Base-by-base conservation (phyloP, 2,329 filamentous ascomycete genomes). In the Alternaria ethzedia region DNA sequence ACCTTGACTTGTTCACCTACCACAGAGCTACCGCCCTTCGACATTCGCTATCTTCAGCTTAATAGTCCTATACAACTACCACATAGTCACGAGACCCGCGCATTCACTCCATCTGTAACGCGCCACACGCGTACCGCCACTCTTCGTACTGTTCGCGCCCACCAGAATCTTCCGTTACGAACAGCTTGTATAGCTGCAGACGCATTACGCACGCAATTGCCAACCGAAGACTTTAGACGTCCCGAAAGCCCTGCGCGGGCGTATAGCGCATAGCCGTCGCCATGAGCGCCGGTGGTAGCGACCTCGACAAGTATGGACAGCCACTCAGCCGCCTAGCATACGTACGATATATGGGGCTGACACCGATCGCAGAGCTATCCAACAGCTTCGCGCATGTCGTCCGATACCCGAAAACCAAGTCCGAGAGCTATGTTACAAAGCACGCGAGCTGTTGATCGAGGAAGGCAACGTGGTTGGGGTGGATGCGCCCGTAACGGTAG, bases 401-500 rank as follows among this genome's bases (percentile, higher is more conserved):
- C 94, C 95, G 59, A 99, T 99, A 72, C 95, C 96, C 66, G 96
- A 99, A 84, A 86, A 90, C 44, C 93, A 98, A 83, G 96, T 99
- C 65, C 91, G 95, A 78, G 95, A 99, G 83, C 87, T 99, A 73
- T 98, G 96, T 83, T 95, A 97, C 86, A 97, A 97, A 79, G 96
- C 96, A 56, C 89, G 96, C 68, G 96, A 99, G 84, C 87, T 99
- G 58, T 84, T 99, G 70, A 97, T 99, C 66, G 96, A 98, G 81
- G 96, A 99, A 83, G 95, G 93, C 70, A 98, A 99, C 79, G 95
- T 98, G 54, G 95, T 98, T 68, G 94, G 92, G 17, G 95, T 99
- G 66, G 91, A 95, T 78, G 95, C 95, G 65, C 95, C 95, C 21
- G 95, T 98, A 64, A 98, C 95, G 80, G 91, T 94, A 88, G 59